phyloP scores from a whole-genome alignment of 441 rosid genomes.

The Breynia disticha region DNA sequence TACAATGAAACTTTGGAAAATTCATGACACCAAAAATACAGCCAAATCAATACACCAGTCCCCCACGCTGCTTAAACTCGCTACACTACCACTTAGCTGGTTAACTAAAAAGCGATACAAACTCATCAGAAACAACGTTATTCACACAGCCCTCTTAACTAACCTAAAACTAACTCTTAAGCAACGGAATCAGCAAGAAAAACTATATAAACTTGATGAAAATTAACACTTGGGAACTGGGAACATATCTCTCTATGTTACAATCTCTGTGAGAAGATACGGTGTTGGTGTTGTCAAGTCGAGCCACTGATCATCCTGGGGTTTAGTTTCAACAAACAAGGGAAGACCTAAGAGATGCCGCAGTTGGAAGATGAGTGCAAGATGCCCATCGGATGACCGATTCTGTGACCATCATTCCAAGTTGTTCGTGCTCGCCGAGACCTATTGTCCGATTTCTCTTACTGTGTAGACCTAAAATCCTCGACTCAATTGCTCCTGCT shows the following conservation, averaged over 20 bases:
- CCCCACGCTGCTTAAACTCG: too few species aligned
- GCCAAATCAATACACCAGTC: conserved; percentile 17
- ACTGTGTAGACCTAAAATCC: conserved; percentile 32
- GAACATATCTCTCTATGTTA: not conserved
- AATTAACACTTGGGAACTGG: too few species aligned
- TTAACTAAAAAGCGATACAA: too few species aligned
- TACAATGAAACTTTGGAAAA: conserved; percentile 11
- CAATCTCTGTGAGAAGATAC: not conserved
- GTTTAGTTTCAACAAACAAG: conserved; percentile 38
- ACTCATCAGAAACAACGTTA: too few species aligned
- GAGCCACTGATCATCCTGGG: conserved; percentile 1
- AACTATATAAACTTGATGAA: too few species aligned
- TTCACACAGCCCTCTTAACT: too few species aligned
- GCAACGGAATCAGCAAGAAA: too few species aligned
- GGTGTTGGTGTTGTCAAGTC: not conserved
- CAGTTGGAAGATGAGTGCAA: conserved; percentile 45
- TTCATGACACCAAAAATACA: conserved; percentile 14
- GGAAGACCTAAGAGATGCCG: conserved; percentile 40
- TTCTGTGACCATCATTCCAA: conserved; percentile 38
- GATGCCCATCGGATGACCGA: conserved; percentile 69
- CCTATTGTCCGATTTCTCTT: conserved; percentile 57
- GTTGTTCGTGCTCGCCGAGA: conserved; percentile 42
- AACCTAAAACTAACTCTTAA: too few species aligned
- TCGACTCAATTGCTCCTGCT: conserved; percentile 28
- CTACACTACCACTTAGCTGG: too few species aligned